Percentiles rank a stretch among this genome's conserved stretches.
phyloP scores from a whole-genome alignment of 352 stramenopile species.

The Phytophthora fragariae region DNA sequence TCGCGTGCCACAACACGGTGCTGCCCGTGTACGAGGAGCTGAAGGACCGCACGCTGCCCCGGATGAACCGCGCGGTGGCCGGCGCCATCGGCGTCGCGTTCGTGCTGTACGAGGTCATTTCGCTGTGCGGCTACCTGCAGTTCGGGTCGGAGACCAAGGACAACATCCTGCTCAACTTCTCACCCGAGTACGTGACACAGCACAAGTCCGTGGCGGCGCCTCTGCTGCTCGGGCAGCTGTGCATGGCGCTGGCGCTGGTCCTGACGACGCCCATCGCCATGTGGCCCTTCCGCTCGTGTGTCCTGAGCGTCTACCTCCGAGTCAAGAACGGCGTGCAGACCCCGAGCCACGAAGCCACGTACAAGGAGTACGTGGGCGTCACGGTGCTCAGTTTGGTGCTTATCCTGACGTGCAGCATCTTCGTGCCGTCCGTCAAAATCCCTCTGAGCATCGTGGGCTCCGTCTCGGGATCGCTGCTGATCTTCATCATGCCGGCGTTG shows the following conservation, averaged over 20 bases:
- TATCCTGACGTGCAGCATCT: constrained; percentile 76
- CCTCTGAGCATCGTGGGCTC: constrained; percentile 81
- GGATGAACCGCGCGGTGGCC: constrained; percentile 74
- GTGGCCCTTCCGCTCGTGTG: constrained; percentile 81
- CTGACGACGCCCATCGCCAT: constrained; percentile 76
- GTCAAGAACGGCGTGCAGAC: constrained; percentile 76
- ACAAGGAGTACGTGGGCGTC: constrained; percentile 51
- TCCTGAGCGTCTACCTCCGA: constrained; percentile 74
- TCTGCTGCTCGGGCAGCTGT: constrained; percentile 64
- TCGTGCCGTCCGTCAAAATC: constrained; percentile 82
- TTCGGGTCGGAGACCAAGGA: constrained; percentile 70
- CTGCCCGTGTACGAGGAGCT: constrained; percentile 83
- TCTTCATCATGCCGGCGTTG: constrained; percentile 84
- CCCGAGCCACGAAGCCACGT: constrained; percentile 61
- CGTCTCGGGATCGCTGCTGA: constrained; percentile 78
- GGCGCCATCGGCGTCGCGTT: constrained; percentile 73
- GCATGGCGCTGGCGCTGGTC: constrained; percentile 71
- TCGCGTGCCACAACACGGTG: constrained; percentile 82
- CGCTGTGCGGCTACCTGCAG: constrained; percentile 74
- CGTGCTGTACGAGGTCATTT: constrained; percentile 74
- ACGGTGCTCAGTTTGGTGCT: constrained; percentile 64
- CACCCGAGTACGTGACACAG: constrained; percentile 57
- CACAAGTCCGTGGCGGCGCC: constrained; percentile 54
- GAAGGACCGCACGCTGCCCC: constrained; percentile 51
- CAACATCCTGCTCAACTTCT: constrained; percentile 85